phyloP scores from a whole-genome alignment of 306 rosid genomes.

The Sphenostylis stenocarpa region DNA sequence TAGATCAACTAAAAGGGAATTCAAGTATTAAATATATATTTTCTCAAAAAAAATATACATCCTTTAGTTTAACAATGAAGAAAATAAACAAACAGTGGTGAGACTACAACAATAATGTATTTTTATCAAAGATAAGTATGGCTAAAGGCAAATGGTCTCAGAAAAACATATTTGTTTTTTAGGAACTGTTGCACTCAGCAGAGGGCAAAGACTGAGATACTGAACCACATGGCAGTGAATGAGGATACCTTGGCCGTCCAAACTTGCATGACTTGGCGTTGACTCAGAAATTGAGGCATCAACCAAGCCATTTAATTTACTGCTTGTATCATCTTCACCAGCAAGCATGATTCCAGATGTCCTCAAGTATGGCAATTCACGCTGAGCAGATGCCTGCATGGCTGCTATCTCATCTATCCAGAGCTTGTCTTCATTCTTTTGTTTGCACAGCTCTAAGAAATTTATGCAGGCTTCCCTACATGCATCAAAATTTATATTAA shows the following conservation, averaged over 20 bases:
- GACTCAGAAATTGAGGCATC: constrained; percentile 70
- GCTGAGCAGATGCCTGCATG: constrained; percentile 79
- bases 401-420: constrained; percentile 98
- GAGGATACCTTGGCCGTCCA: constrained; percentile 80
- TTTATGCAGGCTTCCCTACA: constrained; percentile 92
- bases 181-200: not conserved
- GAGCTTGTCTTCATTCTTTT: constrained; percentile 89
- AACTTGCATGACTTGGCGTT: constrained; percentile 79
- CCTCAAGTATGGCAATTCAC: constrained; percentile 69
- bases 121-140: constrained; percentile 7
- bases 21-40: constrained; percentile 12
- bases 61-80: not conserved
- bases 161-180: not conserved
- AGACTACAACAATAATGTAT: not conserved
- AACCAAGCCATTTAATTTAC: constrained; percentile 49
- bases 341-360: constrained; percentile 89
- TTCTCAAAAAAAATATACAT: not conserved
- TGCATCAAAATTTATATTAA: constrained; percentile 19
- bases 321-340: constrained; percentile 72
- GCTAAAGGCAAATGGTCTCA: not conserved
- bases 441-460: constrained; percentile 83
- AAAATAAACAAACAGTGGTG: not conserved
- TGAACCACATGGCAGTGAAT: constrained; percentile 4
- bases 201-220: constrained; percentile 5
- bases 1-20: not conserved